These are phyloP conservation scores for Tolypocladium guangdongense DNA, from an alignment of 2,329 filamentous ascomycete genomes.

Conservation along the genomic window DNA sequence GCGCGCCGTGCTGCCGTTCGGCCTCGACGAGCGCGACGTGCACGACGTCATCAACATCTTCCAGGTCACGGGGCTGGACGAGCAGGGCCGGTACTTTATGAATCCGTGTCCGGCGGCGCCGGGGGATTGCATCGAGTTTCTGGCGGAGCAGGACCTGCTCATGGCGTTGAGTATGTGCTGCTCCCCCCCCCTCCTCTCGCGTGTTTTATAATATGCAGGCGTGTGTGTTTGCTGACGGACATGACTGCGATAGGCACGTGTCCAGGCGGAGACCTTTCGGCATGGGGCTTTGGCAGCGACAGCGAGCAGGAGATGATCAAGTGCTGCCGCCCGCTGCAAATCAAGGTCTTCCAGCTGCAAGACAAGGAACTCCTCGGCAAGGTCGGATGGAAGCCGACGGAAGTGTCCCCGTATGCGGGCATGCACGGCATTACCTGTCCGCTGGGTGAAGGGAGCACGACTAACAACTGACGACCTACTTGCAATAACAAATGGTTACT, in stretches of 20 bases:
- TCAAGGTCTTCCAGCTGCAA: constrained; percentile 58
- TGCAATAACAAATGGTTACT: too few relatives aligned
- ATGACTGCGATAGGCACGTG: constrained; percentile 43
- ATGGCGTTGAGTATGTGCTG: constrained; percentile 40
- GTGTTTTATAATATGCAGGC: too few relatives aligned
- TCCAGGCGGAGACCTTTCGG: constrained; percentile 68
- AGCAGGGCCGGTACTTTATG: constrained; percentile 67
- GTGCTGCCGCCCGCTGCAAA: constrained; percentile 62
- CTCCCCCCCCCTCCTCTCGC: not conserved
- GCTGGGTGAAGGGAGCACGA: constrained; percentile 9
- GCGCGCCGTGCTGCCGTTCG: constrained; percentile 57
- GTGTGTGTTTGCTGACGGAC: not conserved
- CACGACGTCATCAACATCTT: constrained; percentile 84
- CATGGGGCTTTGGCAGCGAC: constrained; percentile 68
- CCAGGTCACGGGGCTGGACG: constrained; percentile 70
- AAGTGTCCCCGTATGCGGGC: constrained; percentile 50
- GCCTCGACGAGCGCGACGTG: constrained; percentile 61
- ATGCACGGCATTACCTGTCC: constrained; percentile 42
- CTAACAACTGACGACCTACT: not conserved
- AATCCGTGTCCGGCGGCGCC: constrained; percentile 44
- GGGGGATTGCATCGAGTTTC: constrained; percentile 60
- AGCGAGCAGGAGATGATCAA: constrained; percentile 58
- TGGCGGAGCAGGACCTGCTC: constrained; percentile 68
- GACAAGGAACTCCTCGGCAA: constrained; percentile 38
- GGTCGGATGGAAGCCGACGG: constrained; percentile 51